Percentiles rank a stretch among this genome's conserved stretches.
Conservation (phyloP, 2,329 filamentous ascomycete species). For the Aspergillus ibericus region DNA sequence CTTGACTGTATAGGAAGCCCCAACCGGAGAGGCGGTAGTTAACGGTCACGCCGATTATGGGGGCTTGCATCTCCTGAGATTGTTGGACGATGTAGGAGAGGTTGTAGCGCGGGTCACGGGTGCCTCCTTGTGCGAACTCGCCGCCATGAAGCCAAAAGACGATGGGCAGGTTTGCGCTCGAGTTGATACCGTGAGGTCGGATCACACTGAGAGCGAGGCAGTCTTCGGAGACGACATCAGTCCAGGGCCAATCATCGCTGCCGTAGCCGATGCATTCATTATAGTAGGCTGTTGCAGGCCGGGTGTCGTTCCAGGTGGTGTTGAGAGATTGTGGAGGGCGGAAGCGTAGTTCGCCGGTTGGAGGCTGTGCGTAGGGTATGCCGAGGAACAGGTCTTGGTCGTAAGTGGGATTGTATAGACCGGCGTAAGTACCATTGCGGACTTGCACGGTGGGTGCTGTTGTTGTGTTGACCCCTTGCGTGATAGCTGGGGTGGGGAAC, state of each 20-base stretch:
- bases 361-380: constrained; percentile 19
- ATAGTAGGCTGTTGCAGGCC: constrained; percentile 10
- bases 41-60: constrained; percentile 52
- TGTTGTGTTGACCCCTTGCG: not conserved
- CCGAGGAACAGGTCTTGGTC: constrained; percentile 23
- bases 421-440: constrained; percentile 16
- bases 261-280: constrained; percentile 4
- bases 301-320: constrained; percentile 2
- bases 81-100: constrained; percentile 58
- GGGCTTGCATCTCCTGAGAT: constrained; percentile 49
- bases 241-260: not conserved
- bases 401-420: constrained; percentile 9
- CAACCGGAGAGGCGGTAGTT: constrained; percentile 54
- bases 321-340: constrained; percentile 12
- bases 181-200: constrained; percentile 11
- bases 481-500: not conserved
- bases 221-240: constrained; percentile 15
- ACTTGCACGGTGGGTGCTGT: not conserved
- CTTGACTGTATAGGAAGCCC: constrained; percentile 50
- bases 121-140: constrained; percentile 46
- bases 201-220: constrained; percentile 26
- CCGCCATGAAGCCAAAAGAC: constrained; percentile 31
- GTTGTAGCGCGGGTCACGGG: constrained; percentile 51
- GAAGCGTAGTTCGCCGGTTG: constrained; percentile 10
- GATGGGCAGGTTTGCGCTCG: constrained; percentile 15